These are phyloP conservation scores for Salix viminalis DNA, from an alignment of 345 rosid genomes.

Conservation along the genomic window DNA sequence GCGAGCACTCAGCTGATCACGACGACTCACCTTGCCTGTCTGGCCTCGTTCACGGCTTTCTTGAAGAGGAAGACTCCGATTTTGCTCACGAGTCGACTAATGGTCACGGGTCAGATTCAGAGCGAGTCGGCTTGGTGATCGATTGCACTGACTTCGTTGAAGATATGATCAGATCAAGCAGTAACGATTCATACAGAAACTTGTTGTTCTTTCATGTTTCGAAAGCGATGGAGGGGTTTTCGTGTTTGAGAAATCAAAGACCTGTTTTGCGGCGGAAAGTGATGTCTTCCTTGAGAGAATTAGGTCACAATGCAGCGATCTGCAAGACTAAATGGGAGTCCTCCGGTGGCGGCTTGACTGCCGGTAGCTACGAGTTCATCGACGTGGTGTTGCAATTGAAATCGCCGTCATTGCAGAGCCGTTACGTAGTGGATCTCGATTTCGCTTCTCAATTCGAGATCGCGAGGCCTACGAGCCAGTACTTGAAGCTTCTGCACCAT, in stretches of 20 bases:
- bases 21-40: conserved; percentile 69
- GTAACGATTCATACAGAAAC: conserved; percentile 43
- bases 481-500: conserved; percentile 34
- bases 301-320: conserved; percentile 82
- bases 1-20: conserved; percentile 63
- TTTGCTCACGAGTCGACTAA: not conserved
- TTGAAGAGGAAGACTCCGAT: conserved; percentile 42
- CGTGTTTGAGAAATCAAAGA: conserved; percentile 30
- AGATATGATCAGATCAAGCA: conserved; percentile 19
- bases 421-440: conserved; percentile 72
- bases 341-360: conserved; percentile 47
- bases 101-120: conserved; percentile 47
- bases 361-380: conserved; percentile 78
- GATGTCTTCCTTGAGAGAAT: conserved; percentile 52
- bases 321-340: conserved; percentile 82
- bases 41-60: conserved; percentile 67
- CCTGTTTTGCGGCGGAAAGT: conserved; percentile 48
- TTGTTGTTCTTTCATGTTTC: conserved; percentile 37
- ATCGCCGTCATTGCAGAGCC: conserved; percentile 13
- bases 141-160: conserved; percentile 36
- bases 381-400: conserved; percentile 52
- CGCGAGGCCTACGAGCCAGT: conserved; percentile 75
- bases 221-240: conserved; percentile 43
- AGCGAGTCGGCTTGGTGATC: conserved; percentile 22
- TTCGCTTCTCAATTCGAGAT: conserved; percentile 70